Percentiles rank a stretch among this genome's conserved stretches.
Conservation (phyloP, 2,329 filamentous ascomycete species). For the Paracoccidioides brasiliensis region DNA sequence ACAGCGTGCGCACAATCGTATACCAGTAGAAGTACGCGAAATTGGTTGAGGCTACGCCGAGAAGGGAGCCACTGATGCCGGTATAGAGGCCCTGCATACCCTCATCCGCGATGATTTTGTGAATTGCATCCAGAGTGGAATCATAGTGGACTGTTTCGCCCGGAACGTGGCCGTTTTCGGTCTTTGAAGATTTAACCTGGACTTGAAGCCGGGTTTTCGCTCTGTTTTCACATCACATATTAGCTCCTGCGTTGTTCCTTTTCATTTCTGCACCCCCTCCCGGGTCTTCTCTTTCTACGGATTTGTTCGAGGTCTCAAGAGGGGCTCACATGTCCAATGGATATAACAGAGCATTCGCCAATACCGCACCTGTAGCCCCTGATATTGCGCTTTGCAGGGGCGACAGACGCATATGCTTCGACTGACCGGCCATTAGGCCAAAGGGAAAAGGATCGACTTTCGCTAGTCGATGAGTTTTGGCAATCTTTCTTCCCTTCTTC, state of each 20-base stretch:
- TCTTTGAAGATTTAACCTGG: conserved; percentile 58
- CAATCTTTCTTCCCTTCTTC: background rate
- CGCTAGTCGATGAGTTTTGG: background rate
- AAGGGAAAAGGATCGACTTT: background rate
- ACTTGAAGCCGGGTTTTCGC: conserved; percentile 96
- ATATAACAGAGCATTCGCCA: conserved; percentile 92
- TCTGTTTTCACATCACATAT: conserved; percentile 33
- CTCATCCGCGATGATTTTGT: conserved; percentile 68
- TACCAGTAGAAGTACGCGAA: conserved; percentile 99
- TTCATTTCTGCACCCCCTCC: background rate
- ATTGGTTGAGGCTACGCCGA: conserved; percentile 93
- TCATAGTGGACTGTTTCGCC: conserved; percentile 54
- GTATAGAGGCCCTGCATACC: conserved; percentile 74
- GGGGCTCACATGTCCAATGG: conserved; percentile 79
- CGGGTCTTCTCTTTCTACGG: too few relatives aligned
- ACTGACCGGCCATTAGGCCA: conserved; percentile 40
- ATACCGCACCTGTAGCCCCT: conserved; percentile 79
- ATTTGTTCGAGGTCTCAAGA: background rate
- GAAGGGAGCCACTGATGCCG: conserved; percentile 70
- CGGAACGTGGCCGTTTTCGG: conserved; percentile 30
- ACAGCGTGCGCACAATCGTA: conserved; percentile 70
- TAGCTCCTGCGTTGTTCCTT: too few relatives aligned
- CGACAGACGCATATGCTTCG: conserved; percentile 59
- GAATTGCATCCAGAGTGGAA: conserved; percentile 77
- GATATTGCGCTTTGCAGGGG: conserved; percentile 90